A percentile compares a stretch with the other conserved stretches of the same genome.
Conservation (phyloP, 2,329 filamentous ascomycete species). For the Podosphaera fusca region DNA sequence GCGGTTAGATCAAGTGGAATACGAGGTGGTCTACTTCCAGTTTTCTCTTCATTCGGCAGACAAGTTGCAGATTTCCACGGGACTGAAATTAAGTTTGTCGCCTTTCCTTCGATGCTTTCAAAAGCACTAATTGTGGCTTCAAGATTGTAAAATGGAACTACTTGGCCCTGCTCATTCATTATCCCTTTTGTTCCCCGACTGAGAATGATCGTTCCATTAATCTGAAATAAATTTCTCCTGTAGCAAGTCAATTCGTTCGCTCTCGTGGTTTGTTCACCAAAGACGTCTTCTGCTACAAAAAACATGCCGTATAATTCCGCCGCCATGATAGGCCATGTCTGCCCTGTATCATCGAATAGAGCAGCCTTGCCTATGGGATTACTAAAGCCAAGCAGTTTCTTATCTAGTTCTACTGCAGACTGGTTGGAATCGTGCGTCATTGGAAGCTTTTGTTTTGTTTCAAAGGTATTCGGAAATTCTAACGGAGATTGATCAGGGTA, state of each 20-base stretch:
- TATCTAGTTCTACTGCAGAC: slow-evolving; percentile 27
- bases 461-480: slow-evolving; percentile 20
- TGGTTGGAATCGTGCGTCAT: slow-evolving; percentile 4
- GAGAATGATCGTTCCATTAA: slow-evolving; percentile 65
- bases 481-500: slow-evolving; percentile 29
- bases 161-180: slow-evolving; percentile 55
- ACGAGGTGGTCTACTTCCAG: slow-evolving; percentile 29
- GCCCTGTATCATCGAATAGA: slow-evolving; percentile 41
- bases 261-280: slow-evolving; percentile 26
- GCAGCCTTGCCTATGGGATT: slow-evolving; percentile 34
- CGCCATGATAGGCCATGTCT: slow-evolving; percentile 40
- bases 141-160: slow-evolving; percentile 53
- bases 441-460: slow-evolving; percentile 8
- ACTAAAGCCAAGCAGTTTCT: slow-evolving; percentile 55
- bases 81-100: slow-evolving; percentile 86
- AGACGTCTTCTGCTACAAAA: slow-evolving; percentile 65
- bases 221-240: slow-evolving; percentile 82
- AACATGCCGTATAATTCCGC: slow-evolving; percentile 76
- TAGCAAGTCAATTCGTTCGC: slow-evolving; percentile 83
- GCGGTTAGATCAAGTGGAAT: slow-evolving; percentile 30
- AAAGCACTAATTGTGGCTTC: slow-evolving; percentile 65
- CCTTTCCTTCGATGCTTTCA: slow-evolving; percentile 79
- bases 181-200: slow-evolving; percentile 49
- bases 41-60: slow-evolving; percentile 13
- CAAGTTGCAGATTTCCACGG: slow-evolving; percentile 53